A percentile compares a stretch with the other conserved stretches of the same genome.
Evolutionary conservation across 352 stramenopile genomes (phyloP).

Genomic region (Pythium sukuiense): DNA sequence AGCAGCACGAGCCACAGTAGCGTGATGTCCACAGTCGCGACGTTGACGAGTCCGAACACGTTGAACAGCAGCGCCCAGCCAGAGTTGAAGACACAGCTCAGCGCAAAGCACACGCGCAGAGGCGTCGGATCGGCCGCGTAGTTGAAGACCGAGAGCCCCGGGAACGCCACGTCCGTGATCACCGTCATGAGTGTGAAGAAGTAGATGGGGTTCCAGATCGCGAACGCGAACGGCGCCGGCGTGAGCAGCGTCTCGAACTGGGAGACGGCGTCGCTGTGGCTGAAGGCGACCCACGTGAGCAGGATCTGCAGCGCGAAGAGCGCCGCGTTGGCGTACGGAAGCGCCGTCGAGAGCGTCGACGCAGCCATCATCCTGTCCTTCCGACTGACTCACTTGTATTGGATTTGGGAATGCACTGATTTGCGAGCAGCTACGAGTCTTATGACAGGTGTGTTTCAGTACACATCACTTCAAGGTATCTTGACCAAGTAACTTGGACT

Average conservation of each 20-base stretch:
- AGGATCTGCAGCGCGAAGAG: conserved; percentile 53
- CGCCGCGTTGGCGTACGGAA: conserved; percentile 46
- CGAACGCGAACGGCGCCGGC: conserved; percentile 49
- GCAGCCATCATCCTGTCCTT: background rate
- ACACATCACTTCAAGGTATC: background rate
- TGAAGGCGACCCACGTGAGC: conserved; percentile 42
- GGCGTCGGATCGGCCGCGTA: conserved; percentile 40
- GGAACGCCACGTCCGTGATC: conserved; percentile 56
- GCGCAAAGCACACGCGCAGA: conserved; percentile 55
- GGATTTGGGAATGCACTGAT: background rate
- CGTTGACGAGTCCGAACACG: conserved; percentile 31
- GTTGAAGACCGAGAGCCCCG: conserved; percentile 48
- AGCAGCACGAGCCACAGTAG: conserved; percentile 61
- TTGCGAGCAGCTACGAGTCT: background rate
- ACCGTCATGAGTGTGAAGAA: conserved; percentile 44
- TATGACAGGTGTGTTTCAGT: background rate
- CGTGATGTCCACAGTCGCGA: conserved; percentile 46
- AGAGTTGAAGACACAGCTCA: conserved; percentile 49
- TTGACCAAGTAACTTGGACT: background rate
- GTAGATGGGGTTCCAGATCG: conserved; percentile 69
- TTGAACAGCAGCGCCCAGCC: conserved; percentile 58
- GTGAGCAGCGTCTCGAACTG: conserved; percentile 51
- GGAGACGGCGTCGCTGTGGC: conserved; percentile 25
- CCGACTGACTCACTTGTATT: too few species aligned
- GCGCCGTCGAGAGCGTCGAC: conserved; percentile 11